A percentile compares a stretch with the other conserved stretches of the same genome.
phyloP scores from a whole-genome alignment of 768 basidiomycete genomes.

The Mycena indigotica region DNA sequence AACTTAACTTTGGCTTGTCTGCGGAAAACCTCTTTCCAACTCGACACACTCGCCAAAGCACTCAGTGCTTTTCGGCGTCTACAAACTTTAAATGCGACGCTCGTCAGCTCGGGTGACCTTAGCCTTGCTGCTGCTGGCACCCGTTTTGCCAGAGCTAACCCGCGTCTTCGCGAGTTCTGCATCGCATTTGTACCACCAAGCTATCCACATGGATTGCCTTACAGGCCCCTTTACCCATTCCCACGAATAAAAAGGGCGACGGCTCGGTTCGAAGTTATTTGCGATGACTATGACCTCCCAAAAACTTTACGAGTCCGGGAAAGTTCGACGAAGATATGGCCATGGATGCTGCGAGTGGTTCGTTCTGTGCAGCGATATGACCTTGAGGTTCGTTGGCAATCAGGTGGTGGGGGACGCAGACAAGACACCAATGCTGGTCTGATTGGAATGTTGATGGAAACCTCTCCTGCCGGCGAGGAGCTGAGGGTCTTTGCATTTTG shows the following conservation, averaged over 20 bases:
- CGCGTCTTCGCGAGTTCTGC: constrained; percentile 64
- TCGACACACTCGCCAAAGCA: constrained; percentile 65
- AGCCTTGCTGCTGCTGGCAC: constrained; percentile 51
- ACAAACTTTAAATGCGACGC: constrained; percentile 60
- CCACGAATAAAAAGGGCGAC: constrained; percentile 46
- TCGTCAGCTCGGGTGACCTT: constrained; percentile 69
- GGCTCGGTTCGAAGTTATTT: constrained; percentile 59
- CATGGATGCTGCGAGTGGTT: constrained; percentile 47
- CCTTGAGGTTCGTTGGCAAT: constrained; percentile 43
- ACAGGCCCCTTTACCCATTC: constrained; percentile 43
- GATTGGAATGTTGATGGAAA: constrained; percentile 53
- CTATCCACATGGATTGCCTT: constrained; percentile 53
- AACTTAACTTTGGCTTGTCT: constrained; percentile 68
- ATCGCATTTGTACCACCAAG: constrained; percentile 64
- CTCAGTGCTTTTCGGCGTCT: constrained; percentile 65
- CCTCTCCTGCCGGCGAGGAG: constrained; percentile 68
- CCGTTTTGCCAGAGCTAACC: constrained; percentile 65
- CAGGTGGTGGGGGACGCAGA: constrained; percentile 25
- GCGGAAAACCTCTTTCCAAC: constrained; percentile 71
- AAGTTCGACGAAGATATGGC: constrained; percentile 49
- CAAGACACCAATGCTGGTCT: constrained; percentile 44
- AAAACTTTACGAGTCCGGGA: constrained; percentile 54
- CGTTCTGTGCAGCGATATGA: constrained; percentile 40
- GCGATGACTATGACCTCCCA: constrained; percentile 69
- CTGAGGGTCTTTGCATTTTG: constrained; percentile 61